Evolutionary conservation across 306 rosid genomes (phyloP), one percentile per base, ranked within the genome.

Genomic region (Trifolium fragiferum): DNA sequence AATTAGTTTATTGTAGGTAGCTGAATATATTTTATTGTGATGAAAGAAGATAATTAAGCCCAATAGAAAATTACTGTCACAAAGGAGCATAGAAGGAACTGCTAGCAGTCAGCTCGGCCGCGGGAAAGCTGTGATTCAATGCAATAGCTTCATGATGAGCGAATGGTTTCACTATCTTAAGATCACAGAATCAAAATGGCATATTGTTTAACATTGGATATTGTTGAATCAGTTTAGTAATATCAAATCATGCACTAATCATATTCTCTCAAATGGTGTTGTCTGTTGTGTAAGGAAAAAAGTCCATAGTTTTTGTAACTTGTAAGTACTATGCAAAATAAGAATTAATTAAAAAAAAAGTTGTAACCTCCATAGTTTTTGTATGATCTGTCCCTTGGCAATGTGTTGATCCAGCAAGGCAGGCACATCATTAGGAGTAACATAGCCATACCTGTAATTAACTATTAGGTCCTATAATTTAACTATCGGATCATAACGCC

Each of bases 361-460:
- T 64, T 81, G 87, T 23, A 47, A 93, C 97, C 97, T 93, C 97
- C 96, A 93, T 64, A 93, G 88, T 44, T 85, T 85, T 67, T 84
- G 84, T 66, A 93, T 78, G 79, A 93, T 59, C 84, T 88, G 86
- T 80, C 96, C 98, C 61, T 91, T 89, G n/a, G 79, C 90, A 80
- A 93, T 88, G 79, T 91, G 96, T 47, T 82, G 88, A 71, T 91
- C 98, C 82, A 93, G 84, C 84, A 93, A 81, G 68, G 82, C 86
- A 13, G 97, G 86, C 47, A 93, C 94, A 46, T 91, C 97, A 61
- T 88, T 79, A 10, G 98, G 96, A 80, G 97, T 90, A 66, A 88
- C 93, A 69, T 91, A 93, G 62, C 98, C 98, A 80, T 89, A 93
- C 98, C 96, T 93, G 84, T 27, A 60, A 51, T 73, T 55, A 38